Percentiles rank a stretch among this genome's conserved stretches.
Conservation (phyloP, 441 rosid species). For the Omphalea diandra region DNA sequence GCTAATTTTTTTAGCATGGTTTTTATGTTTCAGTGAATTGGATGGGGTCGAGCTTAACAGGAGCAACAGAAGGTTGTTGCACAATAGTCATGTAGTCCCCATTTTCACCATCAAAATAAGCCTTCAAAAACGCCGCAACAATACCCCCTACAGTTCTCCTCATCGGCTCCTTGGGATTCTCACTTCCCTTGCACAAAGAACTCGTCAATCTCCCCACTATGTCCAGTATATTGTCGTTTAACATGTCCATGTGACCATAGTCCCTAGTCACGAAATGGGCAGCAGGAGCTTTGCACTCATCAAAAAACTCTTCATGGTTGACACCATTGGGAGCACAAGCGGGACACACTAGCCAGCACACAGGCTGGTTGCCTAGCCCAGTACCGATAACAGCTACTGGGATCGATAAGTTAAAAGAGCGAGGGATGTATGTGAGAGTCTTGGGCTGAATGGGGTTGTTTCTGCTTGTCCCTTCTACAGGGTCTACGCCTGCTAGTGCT, state of each 20-base stretch:
- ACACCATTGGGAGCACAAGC: conserved; percentile 43
- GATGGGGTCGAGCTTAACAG: conserved; percentile 33
- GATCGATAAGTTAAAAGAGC: conserved; percentile 35
- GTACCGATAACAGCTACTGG: conserved; percentile 49
- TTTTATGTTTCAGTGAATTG: not conserved
- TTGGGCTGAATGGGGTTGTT: conserved; percentile 23
- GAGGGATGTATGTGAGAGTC: conserved; percentile 30
- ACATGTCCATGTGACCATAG: conserved; percentile 56
- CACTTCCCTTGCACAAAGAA: conserved; percentile 35
- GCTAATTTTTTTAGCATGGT: too few relatives aligned
- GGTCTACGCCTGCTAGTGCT: conserved; percentile 45
- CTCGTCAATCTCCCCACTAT: conserved; percentile 18
- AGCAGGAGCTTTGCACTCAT: conserved; percentile 36
- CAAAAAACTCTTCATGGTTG: conserved; percentile 49
- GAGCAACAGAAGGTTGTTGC: conserved; percentile 34
- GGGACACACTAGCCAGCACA: not conserved
- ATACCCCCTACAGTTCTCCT: conserved; percentile 49
- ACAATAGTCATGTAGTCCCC: conserved; percentile 31
- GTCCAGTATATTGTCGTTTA: conserved; percentile 34
- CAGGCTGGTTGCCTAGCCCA: conserved; percentile 34
- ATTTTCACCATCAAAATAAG: conserved; percentile 23
- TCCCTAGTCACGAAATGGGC: conserved; percentile 40
- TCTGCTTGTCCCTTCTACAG: conserved; percentile 38
- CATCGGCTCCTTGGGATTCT: conserved; percentile 33
- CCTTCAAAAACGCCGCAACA: conserved; percentile 42